A percentile compares a stretch with the other conserved stretches of the same genome.
Evolutionary conservation across 2,329 filamentous ascomycete genomes (phyloP).

Genomic region (Calonectria henricotiae): DNA sequence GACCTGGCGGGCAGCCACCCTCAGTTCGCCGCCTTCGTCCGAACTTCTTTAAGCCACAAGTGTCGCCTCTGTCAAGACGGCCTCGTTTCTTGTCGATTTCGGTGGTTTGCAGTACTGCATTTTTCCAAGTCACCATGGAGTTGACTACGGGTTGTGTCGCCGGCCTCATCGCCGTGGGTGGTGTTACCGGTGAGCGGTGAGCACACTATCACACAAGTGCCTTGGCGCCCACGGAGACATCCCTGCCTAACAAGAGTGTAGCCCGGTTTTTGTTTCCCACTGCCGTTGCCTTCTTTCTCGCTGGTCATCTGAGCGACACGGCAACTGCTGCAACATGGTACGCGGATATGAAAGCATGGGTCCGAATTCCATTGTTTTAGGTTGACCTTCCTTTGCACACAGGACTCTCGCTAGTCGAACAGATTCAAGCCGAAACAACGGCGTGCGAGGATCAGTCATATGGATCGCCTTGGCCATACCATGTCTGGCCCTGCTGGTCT

Average conservation of each 20-base stretch:
- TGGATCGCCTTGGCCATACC: constrained; percentile 45
- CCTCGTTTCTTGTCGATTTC: constrained; percentile 1
- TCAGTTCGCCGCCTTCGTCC: background rate
- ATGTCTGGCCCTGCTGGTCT: constrained; percentile 55
- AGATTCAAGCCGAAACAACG: constrained; percentile 56
- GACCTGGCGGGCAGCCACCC: background rate
- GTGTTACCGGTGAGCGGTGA: constrained; percentile 44
- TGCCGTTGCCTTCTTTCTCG: constrained; percentile 57
- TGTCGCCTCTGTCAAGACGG: background rate
- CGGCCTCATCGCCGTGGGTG: constrained; percentile 48
- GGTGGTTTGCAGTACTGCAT: background rate
- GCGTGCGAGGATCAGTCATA: constrained; percentile 51
- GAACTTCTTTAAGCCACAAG: constrained; percentile 4
- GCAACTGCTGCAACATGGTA: constrained; percentile 60
- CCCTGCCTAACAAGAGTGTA: constrained; percentile 33
- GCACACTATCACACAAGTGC: background rate
- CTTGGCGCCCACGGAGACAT: background rate
- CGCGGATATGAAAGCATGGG: background rate
- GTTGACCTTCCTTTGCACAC: background rate
- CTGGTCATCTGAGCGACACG: constrained; percentile 56
- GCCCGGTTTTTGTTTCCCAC: constrained; percentile 59
- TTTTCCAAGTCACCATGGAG: constrained; percentile 39
- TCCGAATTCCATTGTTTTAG: background rate
- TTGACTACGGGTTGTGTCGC: constrained; percentile 49
- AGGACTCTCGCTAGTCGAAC: constrained; percentile 49